A percentile compares a stretch with the other conserved stretches of the same genome.
phyloP scores from a whole-genome alignment of 2,329 filamentous ascomycete genomes.

The Fusarium sp. region DNA sequence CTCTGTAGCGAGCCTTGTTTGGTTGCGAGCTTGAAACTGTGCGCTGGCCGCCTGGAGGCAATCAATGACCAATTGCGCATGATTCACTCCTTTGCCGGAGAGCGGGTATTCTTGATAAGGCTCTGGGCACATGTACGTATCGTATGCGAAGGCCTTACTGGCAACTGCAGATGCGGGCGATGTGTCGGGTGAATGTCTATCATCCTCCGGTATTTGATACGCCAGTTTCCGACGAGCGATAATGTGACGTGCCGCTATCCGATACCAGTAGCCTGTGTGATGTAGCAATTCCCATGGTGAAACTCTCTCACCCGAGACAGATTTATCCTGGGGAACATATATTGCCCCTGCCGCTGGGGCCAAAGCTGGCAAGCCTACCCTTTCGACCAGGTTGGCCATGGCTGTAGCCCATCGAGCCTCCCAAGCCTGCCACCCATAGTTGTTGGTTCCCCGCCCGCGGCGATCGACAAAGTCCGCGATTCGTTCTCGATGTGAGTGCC shows the following conservation, averaged over 20 bases:
- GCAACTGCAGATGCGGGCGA: constrained; percentile 59
- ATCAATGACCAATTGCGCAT: constrained; percentile 66
- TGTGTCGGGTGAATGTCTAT: constrained; percentile 60
- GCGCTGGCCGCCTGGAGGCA: constrained; percentile 61
- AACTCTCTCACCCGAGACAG: constrained; percentile 65
- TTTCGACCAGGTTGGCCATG: constrained; percentile 71
- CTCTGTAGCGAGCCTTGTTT: constrained; percentile 65
- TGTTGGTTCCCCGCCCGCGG: constrained; percentile 84
- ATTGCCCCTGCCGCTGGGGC: constrained; percentile 56
- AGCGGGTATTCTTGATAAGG: constrained; percentile 70
- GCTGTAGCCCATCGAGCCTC: constrained; percentile 77
- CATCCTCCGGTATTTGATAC: constrained; percentile 68
- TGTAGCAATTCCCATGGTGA: constrained; percentile 73
- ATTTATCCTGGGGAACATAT: constrained; percentile 69
- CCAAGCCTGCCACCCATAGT: constrained; percentile 96
- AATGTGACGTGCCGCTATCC: constrained; percentile 68
- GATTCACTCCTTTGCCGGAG: constrained; percentile 62
- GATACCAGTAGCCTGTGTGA: constrained; percentile 75
- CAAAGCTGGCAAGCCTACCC: constrained; percentile 63
- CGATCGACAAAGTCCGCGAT: constrained; percentile 83
- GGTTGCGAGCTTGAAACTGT: constrained; percentile 66
- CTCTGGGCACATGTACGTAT: constrained; percentile 74
- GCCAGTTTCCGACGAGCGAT: constrained; percentile 65
- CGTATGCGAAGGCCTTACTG: constrained; percentile 67
- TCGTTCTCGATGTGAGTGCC: constrained; percentile 80